phyloP scores from a whole-genome alignment of 2,329 filamentous ascomycete genomes.

The Pestalotiopsis sp. region DNA sequence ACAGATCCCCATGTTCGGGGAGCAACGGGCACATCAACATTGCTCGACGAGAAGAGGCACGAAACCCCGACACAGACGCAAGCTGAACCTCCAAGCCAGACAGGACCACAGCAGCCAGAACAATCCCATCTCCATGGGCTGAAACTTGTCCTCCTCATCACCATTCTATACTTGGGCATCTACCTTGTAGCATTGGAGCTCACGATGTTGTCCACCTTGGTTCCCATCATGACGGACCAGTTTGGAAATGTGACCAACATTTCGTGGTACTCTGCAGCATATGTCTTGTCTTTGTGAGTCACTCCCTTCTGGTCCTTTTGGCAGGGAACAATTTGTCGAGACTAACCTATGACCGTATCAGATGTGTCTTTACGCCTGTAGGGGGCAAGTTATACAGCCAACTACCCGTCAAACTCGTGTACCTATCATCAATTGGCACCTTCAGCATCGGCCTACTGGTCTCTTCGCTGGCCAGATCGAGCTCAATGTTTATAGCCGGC shows the following conservation, averaged over 20 bases:
- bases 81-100: not conserved
- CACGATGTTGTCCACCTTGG: conserved; percentile 4
- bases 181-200: conserved; percentile 1
- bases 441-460: not conserved
- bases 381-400: not conserved
- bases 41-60: not conserved
- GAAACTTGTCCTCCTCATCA: not conserved
- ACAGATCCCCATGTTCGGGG: not conserved
- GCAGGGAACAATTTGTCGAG: not conserved
- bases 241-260: not conserved
- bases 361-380: not conserved
- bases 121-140: not conserved
- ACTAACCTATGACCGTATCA: not conserved
- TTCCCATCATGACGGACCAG: not conserved
- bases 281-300: not conserved
- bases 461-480: not conserved
- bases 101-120: not conserved
- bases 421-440: not conserved
- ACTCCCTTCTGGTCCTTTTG: not conserved
- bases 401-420: not conserved
- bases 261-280: conserved; percentile 2
- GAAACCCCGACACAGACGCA: not conserved
- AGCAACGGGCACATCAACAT: not conserved
- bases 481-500: not conserved
- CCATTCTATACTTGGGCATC: not conserved